phyloP scores from a whole-genome alignment of 495 filamentous ascomycete genomes.

The Cercophora samala region DNA sequence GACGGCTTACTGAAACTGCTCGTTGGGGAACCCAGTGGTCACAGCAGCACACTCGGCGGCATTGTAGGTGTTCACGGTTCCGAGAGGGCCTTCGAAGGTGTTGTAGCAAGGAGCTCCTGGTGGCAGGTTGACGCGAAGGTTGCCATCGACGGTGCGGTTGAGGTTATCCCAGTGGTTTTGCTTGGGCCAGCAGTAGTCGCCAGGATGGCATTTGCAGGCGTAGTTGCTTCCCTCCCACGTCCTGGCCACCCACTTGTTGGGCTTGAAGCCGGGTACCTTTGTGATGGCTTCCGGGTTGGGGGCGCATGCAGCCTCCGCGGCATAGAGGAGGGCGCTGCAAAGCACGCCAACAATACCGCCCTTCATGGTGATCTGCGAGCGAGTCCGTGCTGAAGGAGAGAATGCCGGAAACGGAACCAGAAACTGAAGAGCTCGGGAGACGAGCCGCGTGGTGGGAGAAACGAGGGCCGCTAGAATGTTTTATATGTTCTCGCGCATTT shows the following conservation, averaged over 20 bases:
- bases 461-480: background rate
- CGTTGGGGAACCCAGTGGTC: constrained; percentile 34
- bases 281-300: background rate
- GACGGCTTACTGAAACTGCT: constrained; percentile 39
- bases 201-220: constrained; percentile 45
- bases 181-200: constrained; percentile 44
- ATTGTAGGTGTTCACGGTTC: constrained; percentile 38
- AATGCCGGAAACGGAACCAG: constrained; percentile 1
- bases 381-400: background rate
- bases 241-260: constrained; percentile 24
- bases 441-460: background rate
- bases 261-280: background rate
- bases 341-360: constrained; percentile 15
- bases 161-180: constrained; percentile 32
- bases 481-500: background rate
- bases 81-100: constrained; percentile 39
- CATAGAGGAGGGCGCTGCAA: constrained; percentile 20
- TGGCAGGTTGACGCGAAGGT: constrained; percentile 38
- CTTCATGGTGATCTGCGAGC: constrained; percentile 22
- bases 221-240: constrained; percentile 34
- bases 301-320: constrained; percentile 10
- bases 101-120: constrained; percentile 42
- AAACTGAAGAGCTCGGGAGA: background rate
- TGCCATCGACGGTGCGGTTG: constrained; percentile 42
- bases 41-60: constrained; percentile 36